phyloP scores from a whole-genome alignment of 805 yeast genomes.

The Myxozyma neglecta region DNA sequence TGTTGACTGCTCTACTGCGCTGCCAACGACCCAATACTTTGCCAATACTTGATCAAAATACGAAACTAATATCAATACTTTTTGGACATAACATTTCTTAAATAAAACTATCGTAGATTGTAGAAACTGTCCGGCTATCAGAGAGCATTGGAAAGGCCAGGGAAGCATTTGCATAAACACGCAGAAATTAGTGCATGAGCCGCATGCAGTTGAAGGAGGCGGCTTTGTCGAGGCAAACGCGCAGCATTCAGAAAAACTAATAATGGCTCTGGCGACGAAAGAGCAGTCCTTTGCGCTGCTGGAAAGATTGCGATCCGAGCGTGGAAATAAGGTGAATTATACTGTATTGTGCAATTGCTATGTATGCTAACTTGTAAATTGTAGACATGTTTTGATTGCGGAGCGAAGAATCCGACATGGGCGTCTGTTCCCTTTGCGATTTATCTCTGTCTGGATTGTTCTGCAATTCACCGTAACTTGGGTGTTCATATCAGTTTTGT shows the following conservation, averaged over 20 bases:
- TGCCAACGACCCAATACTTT: too few relatives aligned
- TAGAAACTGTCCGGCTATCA: too few relatives aligned
- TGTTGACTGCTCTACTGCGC: too few relatives aligned
- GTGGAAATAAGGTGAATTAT: conserved; percentile 62
- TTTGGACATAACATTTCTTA: too few relatives aligned
- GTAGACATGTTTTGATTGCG: conserved; percentile 81
- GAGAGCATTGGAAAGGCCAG: too few relatives aligned
- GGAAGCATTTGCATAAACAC: too few relatives aligned
- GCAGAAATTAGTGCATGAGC: too few relatives aligned
- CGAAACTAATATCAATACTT: too few relatives aligned
- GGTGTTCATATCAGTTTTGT: conserved; percentile 97
- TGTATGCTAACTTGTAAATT: not conserved
- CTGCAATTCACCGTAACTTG: conserved; percentile 90
- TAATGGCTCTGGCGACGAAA: conserved; percentile 49
- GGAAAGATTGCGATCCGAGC: conserved; percentile 54
- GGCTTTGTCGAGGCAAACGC: too few relatives aligned
- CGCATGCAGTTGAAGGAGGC: too few relatives aligned
- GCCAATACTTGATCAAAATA: too few relatives aligned
- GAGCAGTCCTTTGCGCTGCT: conserved; percentile 65
- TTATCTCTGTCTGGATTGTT: conserved; percentile 87
- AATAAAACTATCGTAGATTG: too few relatives aligned
- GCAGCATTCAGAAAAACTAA: not conserved
- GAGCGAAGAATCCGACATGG: conserved; percentile 95
- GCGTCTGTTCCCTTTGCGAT: conserved; percentile 96
- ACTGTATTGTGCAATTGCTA: not conserved